Evolutionary conservation across 1,284 basidiomycete species (phyloP).

Genomic region (Porogramme epimiltina): DNA sequence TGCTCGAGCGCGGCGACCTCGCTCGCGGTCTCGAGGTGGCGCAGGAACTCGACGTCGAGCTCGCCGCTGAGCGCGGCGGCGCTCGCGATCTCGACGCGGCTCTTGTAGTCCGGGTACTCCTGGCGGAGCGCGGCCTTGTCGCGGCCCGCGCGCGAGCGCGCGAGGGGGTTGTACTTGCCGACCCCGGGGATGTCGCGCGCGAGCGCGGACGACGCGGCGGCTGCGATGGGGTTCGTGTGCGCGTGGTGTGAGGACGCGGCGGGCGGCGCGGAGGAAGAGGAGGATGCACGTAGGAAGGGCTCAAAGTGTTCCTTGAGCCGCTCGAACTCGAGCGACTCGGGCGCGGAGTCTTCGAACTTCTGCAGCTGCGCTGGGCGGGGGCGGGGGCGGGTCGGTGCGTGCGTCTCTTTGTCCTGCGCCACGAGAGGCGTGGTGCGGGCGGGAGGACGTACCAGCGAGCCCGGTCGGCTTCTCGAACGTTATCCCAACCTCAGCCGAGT

Average conservation of each 20-base stretch:
- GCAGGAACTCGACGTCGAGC: constrained; percentile 70
- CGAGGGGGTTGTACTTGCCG: constrained; percentile 68
- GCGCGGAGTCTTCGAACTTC: constrained; percentile 82
- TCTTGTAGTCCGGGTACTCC: constrained; percentile 74
- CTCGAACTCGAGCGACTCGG: constrained; percentile 88
- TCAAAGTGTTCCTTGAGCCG: constrained; percentile 94
- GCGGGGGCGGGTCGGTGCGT: constrained; percentile 9
- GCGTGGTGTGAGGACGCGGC: constrained; percentile 57
- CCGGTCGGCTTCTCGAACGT: constrained; percentile 97
- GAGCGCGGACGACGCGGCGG: constrained; percentile 82
- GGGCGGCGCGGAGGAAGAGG: constrained; percentile 55
- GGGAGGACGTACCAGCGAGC: constrained; percentile 71
- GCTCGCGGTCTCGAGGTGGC: constrained; percentile 57
- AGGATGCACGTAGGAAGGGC: constrained; percentile 80
- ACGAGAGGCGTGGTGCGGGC: constrained; percentile 1
- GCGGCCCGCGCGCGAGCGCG: constrained; percentile 51
- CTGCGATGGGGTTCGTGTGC: constrained; percentile 79
- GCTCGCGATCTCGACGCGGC: constrained; percentile 62
- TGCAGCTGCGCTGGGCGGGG: constrained; percentile 77
- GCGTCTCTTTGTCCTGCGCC: no score
- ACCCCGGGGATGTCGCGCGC: constrained; percentile 81
- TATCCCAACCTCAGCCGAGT: constrained; percentile 87
- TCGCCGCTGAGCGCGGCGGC: constrained; percentile 62
- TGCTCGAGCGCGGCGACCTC: constrained; percentile 77
- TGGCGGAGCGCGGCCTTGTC: constrained; percentile 69